Evolutionary conservation across 768 basidiomycete species (phyloP).

Genomic region (Rossbeevera mucosa): DNA sequence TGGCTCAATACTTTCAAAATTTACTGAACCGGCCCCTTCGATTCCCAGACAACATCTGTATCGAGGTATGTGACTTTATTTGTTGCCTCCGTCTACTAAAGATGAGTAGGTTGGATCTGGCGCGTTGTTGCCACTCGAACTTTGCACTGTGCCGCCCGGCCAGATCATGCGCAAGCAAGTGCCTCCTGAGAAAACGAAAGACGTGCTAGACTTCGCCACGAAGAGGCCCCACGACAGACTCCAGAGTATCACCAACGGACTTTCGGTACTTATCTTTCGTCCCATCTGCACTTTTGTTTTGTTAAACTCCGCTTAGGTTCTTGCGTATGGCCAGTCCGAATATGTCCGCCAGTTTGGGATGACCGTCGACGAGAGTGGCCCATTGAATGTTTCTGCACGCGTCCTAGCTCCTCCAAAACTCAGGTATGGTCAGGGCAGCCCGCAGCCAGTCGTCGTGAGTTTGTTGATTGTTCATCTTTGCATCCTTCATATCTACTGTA

Average conservation of each 20-base stretch:
- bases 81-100: slow-evolving; percentile 18
- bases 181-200: slow-evolving; percentile 59
- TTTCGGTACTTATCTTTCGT: slow-evolving; percentile 39
- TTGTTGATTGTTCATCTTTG: neutral
- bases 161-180: slow-evolving; percentile 73
- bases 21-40: slow-evolving; percentile 50
- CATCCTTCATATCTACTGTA: slow-evolving; percentile 2
- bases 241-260: slow-evolving; percentile 47
- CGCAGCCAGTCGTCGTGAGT: slow-evolving; percentile 54
- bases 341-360: slow-evolving; percentile 74
- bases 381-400: slow-evolving; percentile 57
- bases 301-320: slow-evolving; percentile 36
- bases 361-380: slow-evolving; percentile 48
- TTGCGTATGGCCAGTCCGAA: slow-evolving; percentile 69
- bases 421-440: slow-evolving; percentile 57
- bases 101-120: slow-evolving; percentile 49
- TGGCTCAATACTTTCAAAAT: slow-evolving; percentile 57
- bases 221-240: slow-evolving; percentile 58
- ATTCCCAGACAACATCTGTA: slow-evolving; percentile 62
- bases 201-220: slow-evolving; percentile 63
- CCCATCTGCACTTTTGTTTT: neutral
- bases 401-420: slow-evolving; percentile 61
- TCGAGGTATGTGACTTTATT: slow-evolving; percentile 46
- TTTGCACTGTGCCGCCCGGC: slow-evolving; percentile 56
- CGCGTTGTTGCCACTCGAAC: slow-evolving; percentile 64